A percentile compares a stretch with the other conserved stretches of the same genome.
Evolutionary conservation across 2,329 filamentous ascomycete species (phyloP).

Genomic region (Venturia nashicola): DNA sequence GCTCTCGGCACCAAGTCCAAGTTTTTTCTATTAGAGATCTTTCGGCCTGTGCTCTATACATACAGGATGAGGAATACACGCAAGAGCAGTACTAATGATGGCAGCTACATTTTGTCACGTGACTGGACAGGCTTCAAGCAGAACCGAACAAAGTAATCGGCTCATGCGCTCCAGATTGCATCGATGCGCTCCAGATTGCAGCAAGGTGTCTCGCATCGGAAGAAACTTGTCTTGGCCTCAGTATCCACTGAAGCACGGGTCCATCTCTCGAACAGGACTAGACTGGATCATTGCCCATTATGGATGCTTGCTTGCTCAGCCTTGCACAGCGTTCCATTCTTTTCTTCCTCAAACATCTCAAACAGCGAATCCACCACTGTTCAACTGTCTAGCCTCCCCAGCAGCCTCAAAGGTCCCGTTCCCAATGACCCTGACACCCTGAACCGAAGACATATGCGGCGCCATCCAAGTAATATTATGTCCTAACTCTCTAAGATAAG

Average conservation of each 20-base stretch:
- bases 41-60: background rate
- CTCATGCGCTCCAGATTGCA: background rate
- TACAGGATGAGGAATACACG: background rate
- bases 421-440: conserved; percentile 48
- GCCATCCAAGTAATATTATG: conserved; percentile 62
- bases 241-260: background rate
- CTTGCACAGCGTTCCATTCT: background rate
- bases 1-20: background rate
- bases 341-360: background rate
- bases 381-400: conserved; percentile 44
- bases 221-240: background rate
- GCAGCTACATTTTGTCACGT: background rate
- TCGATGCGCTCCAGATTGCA: background rate
- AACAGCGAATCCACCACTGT: conserved; percentile 6
- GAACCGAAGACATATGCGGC: conserved; percentile 53
- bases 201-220: background rate
- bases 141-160: no score
- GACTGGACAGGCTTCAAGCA: background rate
- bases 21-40: background rate
- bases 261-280: background rate
- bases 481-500: conserved; percentile 49
- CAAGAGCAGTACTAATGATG: background rate
- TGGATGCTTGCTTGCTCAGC: background rate
- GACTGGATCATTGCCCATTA: background rate
- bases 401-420: conserved; percentile 69